Evolutionary conservation across 495 filamentous ascomycete genomes (phyloP).

Genomic region (Xeromyces bisporus): DNA sequence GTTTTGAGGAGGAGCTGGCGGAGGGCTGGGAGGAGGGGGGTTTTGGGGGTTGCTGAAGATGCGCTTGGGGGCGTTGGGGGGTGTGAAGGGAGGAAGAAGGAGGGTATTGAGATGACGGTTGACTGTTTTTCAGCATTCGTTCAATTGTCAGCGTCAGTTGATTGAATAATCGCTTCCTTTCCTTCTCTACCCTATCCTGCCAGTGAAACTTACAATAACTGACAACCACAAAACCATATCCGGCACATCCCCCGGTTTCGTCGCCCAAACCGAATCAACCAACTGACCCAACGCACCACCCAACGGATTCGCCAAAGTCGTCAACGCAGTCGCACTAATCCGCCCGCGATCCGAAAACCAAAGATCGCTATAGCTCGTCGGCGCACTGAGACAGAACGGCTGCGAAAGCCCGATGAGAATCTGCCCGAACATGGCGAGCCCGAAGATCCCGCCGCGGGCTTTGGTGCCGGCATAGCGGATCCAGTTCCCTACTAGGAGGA

Average conservation of each 20-base stretch:
- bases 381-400: conserved; percentile 80
- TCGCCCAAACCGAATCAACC: conserved; percentile 61
- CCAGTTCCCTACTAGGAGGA: conserved; percentile 78
- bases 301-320: conserved; percentile 71
- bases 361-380: conserved; percentile 78
- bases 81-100: conserved; percentile 64
- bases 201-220: conserved; percentile 61
- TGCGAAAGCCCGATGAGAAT: conserved; percentile 79
- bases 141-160: background rate
- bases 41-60: conserved; percentile 28
- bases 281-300: conserved; percentile 81
- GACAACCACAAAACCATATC: conserved; percentile 75
- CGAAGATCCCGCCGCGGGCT: conserved; percentile 43
- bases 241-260: conserved; percentile 43
- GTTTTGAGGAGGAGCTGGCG: conserved; percentile 31
- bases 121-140: conserved; percentile 28
- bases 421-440: conserved; percentile 85
- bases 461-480: conserved; percentile 72
- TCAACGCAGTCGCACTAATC: conserved; percentile 73
- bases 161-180: conserved; percentile 2
- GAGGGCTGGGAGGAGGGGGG: conserved; percentile 33
- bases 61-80: conserved; percentile 61
- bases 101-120: conserved; percentile 54
- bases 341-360: conserved; percentile 84
- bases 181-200: background rate